Evolutionary conservation across 768 basidiomycete genomes (phyloP), one percentile per base, ranked within the genome.

Genomic region (Hericium alpestre): DNA sequence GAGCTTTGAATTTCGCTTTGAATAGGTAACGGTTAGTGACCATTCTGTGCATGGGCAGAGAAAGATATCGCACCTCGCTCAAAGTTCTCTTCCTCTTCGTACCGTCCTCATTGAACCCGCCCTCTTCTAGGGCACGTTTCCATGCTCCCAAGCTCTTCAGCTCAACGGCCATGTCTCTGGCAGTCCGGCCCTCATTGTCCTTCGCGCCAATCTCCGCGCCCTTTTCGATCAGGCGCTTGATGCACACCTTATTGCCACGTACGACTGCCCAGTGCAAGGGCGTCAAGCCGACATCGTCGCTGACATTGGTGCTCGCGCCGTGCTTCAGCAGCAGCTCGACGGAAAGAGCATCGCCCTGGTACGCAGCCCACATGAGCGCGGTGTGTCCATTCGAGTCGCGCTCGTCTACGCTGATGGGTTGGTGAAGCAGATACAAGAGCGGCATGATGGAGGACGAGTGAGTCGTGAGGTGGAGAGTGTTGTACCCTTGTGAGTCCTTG

Each of bases 191-290:
- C 54, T 86, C 83, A 10, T 78, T 80, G 63, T 96, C 93, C 65
- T 88, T 89, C 7, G 85, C 83, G 38, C 75, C 76, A 20, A 95
- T 71, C 66, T 92, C 90, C 1, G 85, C 90, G 0, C 93, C 95
- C 41, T 87, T 88, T 65, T 93, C 90, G 18, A 96, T 70, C 15
- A 99, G 73, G 51, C 86, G 79, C 48, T 88, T 79, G 52, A 99
- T 95, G 65, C 89, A 89, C 50, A 84, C 76, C 59, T 86, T 77
- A 68, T 93, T 95, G n/a, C 93, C 96, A 56, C 93, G 80, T 4
- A 98, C 95, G 37, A 94, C 94, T 2, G 93, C 94, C 96, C 96
- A 98, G 66, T 99, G 96, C 38, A 99, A 75, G 1, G 95, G 90
- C 1, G 91, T 79, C 53, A 99, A 78, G 0, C 93, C 94, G 0